Evolutionary conservation across 2,329 filamentous ascomycete species (phyloP).

Genomic region (Botryotinia convoluta): DNA sequence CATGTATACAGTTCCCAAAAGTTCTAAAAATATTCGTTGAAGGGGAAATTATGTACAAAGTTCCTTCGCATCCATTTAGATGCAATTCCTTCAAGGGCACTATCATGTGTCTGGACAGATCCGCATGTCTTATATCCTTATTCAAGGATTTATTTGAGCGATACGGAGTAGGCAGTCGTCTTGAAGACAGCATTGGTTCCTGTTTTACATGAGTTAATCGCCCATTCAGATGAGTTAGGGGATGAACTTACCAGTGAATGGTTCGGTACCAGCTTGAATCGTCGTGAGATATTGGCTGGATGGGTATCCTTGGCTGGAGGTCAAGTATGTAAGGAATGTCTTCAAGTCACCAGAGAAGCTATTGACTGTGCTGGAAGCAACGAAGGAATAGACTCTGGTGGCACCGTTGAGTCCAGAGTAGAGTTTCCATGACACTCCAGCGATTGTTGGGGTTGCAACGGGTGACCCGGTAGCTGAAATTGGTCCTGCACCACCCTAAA

Average conservation of each 20-base stretch:
- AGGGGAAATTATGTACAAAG: background rate
- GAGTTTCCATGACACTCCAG: slow-evolving; percentile 54
- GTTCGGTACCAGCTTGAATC: slow-evolving; percentile 55
- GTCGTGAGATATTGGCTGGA: slow-evolving; percentile 52
- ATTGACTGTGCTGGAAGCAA: slow-evolving; percentile 46
- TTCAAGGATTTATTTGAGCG: slow-evolving; percentile 17
- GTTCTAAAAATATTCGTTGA: background rate
- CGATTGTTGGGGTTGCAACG: slow-evolving; percentile 54
- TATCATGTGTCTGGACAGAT: too few relatives aligned
- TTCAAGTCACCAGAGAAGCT: slow-evolving; percentile 57
- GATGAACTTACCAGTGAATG: slow-evolving; percentile 44
- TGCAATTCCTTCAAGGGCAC: too few relatives aligned
- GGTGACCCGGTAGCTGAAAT: slow-evolving; percentile 52
- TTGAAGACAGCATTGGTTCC: slow-evolving; percentile 48
- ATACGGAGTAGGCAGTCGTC: slow-evolving; percentile 39
- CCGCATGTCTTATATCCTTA: background rate
- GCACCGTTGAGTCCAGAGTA: slow-evolving; percentile 59
- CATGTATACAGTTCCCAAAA: background rate
- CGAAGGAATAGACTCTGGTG: slow-evolving; percentile 61
- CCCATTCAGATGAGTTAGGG: too few relatives aligned
- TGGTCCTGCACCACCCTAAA: slow-evolving; percentile 52
- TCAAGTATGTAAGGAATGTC: slow-evolving; percentile 57
- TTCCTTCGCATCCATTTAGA: background rate
- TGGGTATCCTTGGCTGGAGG: slow-evolving; percentile 46
- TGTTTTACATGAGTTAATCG: background rate